Evolutionary conservation across 2,329 filamentous ascomycete genomes (phyloP).

Genomic region (Chrysoporthe deuterocubensis): DNA sequence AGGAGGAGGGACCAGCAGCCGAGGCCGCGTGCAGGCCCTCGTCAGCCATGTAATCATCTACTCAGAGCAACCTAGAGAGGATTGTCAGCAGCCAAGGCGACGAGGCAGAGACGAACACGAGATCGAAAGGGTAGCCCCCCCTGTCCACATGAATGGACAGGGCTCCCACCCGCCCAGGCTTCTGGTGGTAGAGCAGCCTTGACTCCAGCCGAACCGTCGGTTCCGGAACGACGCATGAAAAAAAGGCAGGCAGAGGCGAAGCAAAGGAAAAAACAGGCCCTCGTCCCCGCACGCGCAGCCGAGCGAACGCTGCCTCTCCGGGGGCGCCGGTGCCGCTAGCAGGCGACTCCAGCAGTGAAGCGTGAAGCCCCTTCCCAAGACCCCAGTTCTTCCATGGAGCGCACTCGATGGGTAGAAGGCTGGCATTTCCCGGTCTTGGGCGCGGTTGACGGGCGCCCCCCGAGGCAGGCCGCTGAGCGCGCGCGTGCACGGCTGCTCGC

Average conservation of each 20-base stretch:
- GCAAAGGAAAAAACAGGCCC: neutral
- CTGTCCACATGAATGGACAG: slow-evolving; percentile 1
- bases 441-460: slow-evolving; percentile 21
- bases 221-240: neutral
- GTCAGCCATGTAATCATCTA: slow-evolving; percentile 15
- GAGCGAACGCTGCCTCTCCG: slow-evolving; percentile 5
- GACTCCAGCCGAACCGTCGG: slow-evolving; percentile 13
- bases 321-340: slow-evolving; percentile 21
- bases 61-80: neutral
- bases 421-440: slow-evolving; percentile 26
- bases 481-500: slow-evolving; percentile 22
- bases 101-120: neutral
- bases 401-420: slow-evolving; percentile 17
- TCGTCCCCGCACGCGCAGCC: slow-evolving; percentile 22
- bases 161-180: slow-evolving; percentile 27
- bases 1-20: neutral
- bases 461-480: slow-evolving; percentile 11
- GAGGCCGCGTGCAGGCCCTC: slow-evolving; percentile 11
- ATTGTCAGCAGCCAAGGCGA: slow-evolving; percentile 4
- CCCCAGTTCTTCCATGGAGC: slow-evolving; percentile 22
- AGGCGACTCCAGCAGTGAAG: slow-evolving; percentile 1
- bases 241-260: neutral
- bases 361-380: slow-evolving; percentile 22
- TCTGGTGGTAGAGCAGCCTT: slow-evolving; percentile 26
- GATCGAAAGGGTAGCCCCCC: slow-evolving; percentile 10